Conservation (phyloP, 257 asterid species). For the Linaria vulgaris region DNA sequence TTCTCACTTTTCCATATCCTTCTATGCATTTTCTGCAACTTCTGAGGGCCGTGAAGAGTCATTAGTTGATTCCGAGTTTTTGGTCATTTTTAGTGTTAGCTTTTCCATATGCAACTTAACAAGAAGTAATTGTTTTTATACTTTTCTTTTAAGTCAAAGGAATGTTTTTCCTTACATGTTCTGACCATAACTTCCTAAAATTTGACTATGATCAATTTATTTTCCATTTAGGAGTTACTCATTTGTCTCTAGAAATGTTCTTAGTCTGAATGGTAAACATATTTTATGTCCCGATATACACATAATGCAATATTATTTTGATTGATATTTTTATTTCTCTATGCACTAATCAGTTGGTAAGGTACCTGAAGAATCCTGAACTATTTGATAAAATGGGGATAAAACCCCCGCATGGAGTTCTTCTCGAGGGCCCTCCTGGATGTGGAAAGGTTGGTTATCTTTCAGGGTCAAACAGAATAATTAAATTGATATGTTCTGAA, state of each 20-base stretch:
- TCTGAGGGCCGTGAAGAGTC: background rate
- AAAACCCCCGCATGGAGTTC: constrained; percentile 99
- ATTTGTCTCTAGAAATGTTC: constrained; percentile 17
- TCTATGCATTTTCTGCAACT: constrained; percentile 14
- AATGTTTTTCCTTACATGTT: too few relatives aligned
- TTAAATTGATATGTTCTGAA: constrained; percentile 3
- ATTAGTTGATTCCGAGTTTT: background rate
- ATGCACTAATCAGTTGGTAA: constrained; percentile 65
- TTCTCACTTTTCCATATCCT: constrained; percentile 12
- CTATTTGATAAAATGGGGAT: constrained; percentile 94
- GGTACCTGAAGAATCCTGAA: constrained; percentile 94
- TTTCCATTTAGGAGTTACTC: constrained; percentile 13
- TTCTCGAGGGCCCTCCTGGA: constrained; percentile 99
- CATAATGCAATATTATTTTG: constrained; percentile 14
- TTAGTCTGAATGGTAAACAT: constrained; percentile 11
- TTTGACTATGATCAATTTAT: constrained; percentile 5
- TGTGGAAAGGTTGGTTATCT: constrained; percentile 91
- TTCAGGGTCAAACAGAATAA: constrained; percentile 8
- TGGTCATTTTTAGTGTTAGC: too few relatives aligned
- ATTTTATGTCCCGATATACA: background rate
- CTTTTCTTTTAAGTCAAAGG: background rate
- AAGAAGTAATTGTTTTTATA: background rate
- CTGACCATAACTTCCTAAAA: constrained; percentile 13
- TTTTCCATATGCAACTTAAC: too few relatives aligned
- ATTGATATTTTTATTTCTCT: constrained; percentile 9